Percentiles rank a stretch among this genome's conserved stretches.
Conservation (phyloP, 179 eudicot genomes). For the Pouteria campechiana region DNA sequence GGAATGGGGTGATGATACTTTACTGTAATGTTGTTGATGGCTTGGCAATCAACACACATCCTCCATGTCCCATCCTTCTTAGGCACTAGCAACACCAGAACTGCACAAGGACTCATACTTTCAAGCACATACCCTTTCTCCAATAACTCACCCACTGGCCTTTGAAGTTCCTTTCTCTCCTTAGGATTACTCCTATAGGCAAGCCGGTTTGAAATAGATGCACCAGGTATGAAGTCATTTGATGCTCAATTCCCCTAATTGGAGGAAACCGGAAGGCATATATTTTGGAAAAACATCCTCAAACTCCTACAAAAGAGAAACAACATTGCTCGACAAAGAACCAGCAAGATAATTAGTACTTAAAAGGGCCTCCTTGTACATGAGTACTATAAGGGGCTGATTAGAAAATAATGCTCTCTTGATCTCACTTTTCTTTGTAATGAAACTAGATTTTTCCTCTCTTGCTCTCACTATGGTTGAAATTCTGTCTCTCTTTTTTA, state of each 20-base stretch:
- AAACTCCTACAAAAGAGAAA: neutral
- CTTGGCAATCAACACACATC: constrained; percentile 4
- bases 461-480: too few species aligned
- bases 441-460: neutral
- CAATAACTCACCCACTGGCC: neutral
- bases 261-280: neutral
- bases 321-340: neutral
- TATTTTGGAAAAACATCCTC: neutral
- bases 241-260: neutral
- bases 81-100: neutral
- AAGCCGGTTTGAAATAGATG: neutral
- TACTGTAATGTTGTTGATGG: too few species aligned
- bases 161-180: constrained; percentile 5
- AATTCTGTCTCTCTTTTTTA: too few species aligned
- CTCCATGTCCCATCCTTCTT: constrained; percentile 5
- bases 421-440: neutral
- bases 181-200: constrained; percentile 1
- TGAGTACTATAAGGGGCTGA: neutral
- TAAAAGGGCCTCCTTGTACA: neutral
- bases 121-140: neutral
- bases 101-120: constrained; percentile 3
- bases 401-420: neutral
- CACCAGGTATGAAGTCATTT: neutral
- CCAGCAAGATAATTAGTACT: neutral
- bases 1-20: too few species aligned